These are phyloP conservation scores for Hemerocallis citrina DNA, from an alignment of 106 monocot species.

Conservation along the genomic window DNA sequence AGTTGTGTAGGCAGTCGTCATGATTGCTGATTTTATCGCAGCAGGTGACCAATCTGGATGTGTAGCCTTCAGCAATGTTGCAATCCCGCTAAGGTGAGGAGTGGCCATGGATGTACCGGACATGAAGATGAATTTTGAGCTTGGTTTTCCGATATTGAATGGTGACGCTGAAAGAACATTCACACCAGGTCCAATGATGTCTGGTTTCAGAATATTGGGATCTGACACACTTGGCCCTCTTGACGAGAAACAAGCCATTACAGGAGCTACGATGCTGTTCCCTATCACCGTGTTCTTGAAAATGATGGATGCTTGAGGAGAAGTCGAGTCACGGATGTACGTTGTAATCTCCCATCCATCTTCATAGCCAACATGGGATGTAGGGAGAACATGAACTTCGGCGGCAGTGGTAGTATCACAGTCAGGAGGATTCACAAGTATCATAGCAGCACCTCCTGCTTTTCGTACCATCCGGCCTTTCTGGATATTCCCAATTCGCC, in stretches of 20 bases:
- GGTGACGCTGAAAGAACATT: constrained; percentile 27
- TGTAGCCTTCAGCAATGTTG: constrained; percentile 16
- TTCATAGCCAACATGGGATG: constrained; percentile 5
- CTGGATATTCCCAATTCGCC: background rate
- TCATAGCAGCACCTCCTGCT: constrained; percentile 26
- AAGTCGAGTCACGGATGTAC: background rate
- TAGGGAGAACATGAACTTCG: constrained; percentile 22
- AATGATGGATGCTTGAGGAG: background rate
- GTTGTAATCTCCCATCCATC: constrained; percentile 6
- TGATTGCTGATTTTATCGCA: constrained; percentile 25
- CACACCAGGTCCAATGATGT: constrained; percentile 34
- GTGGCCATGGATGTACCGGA: constrained; percentile 34
- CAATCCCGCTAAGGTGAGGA: constrained; percentile 29
- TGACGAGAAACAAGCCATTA: constrained; percentile 33
- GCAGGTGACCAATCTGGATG: constrained; percentile 53
- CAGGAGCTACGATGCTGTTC: constrained; percentile 1
- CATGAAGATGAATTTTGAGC: constrained; percentile 29
- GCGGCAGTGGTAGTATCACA: constrained; percentile 6
- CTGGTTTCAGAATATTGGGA: constrained; percentile 36
- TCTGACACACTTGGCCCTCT: constrained; percentile 23
- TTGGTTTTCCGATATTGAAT: too few relatives aligned
- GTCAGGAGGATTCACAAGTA: constrained; percentile 1
- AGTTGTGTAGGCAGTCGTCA: constrained; percentile 2
- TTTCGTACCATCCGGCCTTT: constrained; percentile 4
- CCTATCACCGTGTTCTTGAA: constrained; percentile 10